Evolutionary conservation across 1,284 basidiomycete genomes (phyloP), one percentile per base, ranked within the genome.

Genomic region (Hypsizygus ulmarius): DNA sequence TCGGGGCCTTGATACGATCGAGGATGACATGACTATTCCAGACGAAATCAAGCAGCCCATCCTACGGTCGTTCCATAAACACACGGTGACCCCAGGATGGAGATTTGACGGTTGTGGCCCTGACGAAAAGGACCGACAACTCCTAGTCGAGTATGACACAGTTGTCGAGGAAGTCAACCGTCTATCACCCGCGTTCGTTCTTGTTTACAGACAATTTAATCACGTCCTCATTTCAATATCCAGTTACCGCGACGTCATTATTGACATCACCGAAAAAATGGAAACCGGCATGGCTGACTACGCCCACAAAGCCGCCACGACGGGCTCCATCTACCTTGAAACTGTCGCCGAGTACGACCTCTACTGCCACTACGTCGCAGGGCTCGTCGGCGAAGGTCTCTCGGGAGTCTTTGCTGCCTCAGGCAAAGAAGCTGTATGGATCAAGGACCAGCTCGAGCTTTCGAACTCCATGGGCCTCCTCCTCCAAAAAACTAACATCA

Each of bases 291-390:
- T 99, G 97, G 93, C 96, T 27, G 92, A 96, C 67, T 98, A 90
- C 64, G 84, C 90, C 1, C 88, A 93, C 61, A 82, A 87, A 58
- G 86, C 91, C 4, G 87, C 84, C 1, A 80, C 81, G 10, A 82
- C 83, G 3, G 77, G 80, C 43, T 73, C 78, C 36, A 78, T 86
- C 43, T 88, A 87, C 63, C 75, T 95, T 51, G 77, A 82, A 48
- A 83, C 84, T 8, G 71, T 92, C 53, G 74, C 81, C 38, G 93
- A 97, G 59, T 97, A 96, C 69, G 93, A 98, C 66, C 78, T 98
- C 9, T 99, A 99, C 73, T 99, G 97, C 66, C 96, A 99, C 70
- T 98, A 97, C 66, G 97, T 98, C 54, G 97, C 96, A 2, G 97
- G 96, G 2, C 84, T 99, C 48, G 96, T 99, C 52, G 97, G 96